A percentile compares a stretch with the other conserved stretches of the same genome.
Evolutionary conservation across 176 grass and related monocot species (phyloP).

Genomic region (Pontederia paniculata): DNA sequence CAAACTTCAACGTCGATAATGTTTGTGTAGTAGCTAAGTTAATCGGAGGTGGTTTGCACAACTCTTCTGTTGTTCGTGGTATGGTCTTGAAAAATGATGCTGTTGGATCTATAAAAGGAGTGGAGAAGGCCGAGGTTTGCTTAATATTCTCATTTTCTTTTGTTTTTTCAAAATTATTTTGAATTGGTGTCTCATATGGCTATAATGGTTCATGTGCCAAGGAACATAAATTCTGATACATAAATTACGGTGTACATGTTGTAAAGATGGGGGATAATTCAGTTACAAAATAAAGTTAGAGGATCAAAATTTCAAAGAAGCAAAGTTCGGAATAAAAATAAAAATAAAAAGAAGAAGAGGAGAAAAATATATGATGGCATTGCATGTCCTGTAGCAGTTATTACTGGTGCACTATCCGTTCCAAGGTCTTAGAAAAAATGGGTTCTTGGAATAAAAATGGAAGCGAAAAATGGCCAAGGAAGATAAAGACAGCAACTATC

Average conservation of each 20-base stretch:
- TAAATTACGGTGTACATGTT: no score
- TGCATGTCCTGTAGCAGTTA: no score
- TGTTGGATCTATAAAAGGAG: constrained; percentile 67
- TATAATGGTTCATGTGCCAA: not conserved
- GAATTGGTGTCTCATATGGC: not conserved
- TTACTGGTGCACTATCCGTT: no score
- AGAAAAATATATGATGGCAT: no score
- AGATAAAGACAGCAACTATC: constrained; percentile 24
- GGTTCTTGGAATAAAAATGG: no score
- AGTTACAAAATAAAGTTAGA: no score
- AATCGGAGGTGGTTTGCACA: constrained; percentile 83
- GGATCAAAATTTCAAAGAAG: no score
- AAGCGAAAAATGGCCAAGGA: not conserved
- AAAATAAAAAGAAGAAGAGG: no score
- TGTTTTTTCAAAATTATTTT: not conserved
- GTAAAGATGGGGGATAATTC: no score
- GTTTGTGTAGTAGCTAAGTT: constrained; percentile 89
- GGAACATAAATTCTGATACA: no score
- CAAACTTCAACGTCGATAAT: constrained; percentile 93
- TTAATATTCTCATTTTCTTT: constrained; percentile 1
- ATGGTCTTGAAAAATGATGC: constrained; percentile 86
- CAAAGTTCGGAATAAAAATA: no score
- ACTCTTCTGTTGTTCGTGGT: constrained; percentile 70
- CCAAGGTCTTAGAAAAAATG: no score
- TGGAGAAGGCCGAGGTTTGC: constrained; percentile 63